phyloP scores from a whole-genome alignment of 257 asterid species.

The Agastache rugosa region DNA sequence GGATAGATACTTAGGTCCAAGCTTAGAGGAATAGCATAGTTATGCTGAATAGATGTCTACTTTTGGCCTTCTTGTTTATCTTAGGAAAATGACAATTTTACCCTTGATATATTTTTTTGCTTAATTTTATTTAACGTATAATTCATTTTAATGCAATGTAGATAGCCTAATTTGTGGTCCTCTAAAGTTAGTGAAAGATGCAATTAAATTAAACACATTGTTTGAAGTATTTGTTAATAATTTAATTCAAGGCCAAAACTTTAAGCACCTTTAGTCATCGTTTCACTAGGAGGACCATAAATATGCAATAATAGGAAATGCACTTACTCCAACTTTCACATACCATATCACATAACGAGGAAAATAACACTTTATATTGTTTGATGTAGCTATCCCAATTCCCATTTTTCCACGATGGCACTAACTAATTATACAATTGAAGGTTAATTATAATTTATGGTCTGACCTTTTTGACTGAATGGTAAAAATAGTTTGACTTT shows the following conservation, averaged over 20 bases:
- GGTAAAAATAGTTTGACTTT: no score
- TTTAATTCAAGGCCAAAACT: conserved; percentile 16
- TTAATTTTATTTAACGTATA: neutral
- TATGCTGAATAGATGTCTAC: conserved; percentile 7
- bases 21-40: conserved; percentile 24
- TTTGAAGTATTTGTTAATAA: conserved; percentile 15
- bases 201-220: conserved; percentile 1
- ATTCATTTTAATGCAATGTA: conserved; percentile 21
- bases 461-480: no score
- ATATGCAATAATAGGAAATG: conserved; percentile 36
- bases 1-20: conserved; percentile 28
- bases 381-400: conserved; percentile 27
- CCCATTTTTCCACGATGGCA: neutral
- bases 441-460: no score
- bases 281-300: conserved; percentile 22
- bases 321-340: conserved; percentile 26
- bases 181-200: conserved; percentile 26
- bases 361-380: conserved; percentile 6
- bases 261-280: conserved; percentile 22
- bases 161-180: conserved; percentile 35
- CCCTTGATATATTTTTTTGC: neutral
- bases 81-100: neutral
- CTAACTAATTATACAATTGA: neutral
- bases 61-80: neutral
- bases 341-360: neutral